Conservation (phyloP, 2,329 filamentous ascomycete species). For the Colletotrichum shisoi region DNA sequence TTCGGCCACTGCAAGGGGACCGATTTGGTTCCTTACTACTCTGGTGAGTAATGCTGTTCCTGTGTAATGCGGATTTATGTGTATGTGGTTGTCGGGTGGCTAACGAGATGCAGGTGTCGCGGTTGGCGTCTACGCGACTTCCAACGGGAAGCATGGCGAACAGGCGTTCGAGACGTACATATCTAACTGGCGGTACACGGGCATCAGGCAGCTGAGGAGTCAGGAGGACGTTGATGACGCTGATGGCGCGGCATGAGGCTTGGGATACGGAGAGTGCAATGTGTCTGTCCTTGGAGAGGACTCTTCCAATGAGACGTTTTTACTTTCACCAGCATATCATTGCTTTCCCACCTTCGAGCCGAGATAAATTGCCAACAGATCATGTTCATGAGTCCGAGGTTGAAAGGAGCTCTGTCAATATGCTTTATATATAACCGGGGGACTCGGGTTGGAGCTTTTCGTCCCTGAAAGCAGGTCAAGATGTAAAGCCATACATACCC, state of each 20-base stretch:
- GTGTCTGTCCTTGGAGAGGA: neutral
- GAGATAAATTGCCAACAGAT: too few relatives aligned
- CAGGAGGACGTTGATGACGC: slow-evolving; percentile 22
- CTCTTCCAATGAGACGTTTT: neutral
- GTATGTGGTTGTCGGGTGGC: neutral
- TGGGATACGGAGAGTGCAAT: neutral
- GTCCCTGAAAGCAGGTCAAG: too few relatives aligned
- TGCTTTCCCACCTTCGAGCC: too few relatives aligned
- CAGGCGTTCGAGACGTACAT: slow-evolving; percentile 38
- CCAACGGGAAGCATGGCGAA: slow-evolving; percentile 38
- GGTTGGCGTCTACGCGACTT: slow-evolving; percentile 30
- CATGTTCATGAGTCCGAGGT: too few relatives aligned
- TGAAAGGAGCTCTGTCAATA: too few relatives aligned
- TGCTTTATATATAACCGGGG: too few relatives aligned
- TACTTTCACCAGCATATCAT: too few relatives aligned
- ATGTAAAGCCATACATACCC: too few relatives aligned
- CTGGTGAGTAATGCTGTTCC: slow-evolving; percentile 16
- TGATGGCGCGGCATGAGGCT: neutral
- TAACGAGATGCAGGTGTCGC: slow-evolving; percentile 16
- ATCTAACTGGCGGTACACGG: slow-evolving; percentile 29
- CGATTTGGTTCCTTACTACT: slow-evolving; percentile 39
- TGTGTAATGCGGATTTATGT: slow-evolving; percentile 38
- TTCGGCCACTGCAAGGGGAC: slow-evolving; percentile 37
- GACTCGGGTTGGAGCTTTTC: too few relatives aligned
- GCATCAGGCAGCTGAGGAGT: slow-evolving; percentile 24